Conservation (phyloP, 805 yeast genomes). For the Yarrowia hollandica region DNA sequence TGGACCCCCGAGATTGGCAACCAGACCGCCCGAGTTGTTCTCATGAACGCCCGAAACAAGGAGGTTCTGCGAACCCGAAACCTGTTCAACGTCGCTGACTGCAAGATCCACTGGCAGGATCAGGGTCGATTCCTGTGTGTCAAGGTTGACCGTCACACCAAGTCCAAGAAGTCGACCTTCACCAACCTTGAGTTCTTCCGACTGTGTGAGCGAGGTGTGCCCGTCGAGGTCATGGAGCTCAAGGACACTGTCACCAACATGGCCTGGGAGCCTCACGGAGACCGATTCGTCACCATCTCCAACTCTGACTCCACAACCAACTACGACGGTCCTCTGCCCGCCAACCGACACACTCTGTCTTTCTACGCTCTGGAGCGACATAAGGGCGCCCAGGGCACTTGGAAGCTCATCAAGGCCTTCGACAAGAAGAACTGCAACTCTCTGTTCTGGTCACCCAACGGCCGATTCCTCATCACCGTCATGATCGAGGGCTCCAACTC, state of each 20-base stretch:
- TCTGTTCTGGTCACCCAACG: conserved; percentile 86
- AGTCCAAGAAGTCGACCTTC: conserved; percentile 87
- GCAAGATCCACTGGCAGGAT: conserved; percentile 91
- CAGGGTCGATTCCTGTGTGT: conserved; percentile 82
- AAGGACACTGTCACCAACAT: conserved; percentile 84
- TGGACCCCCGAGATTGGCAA: conserved; percentile 96
- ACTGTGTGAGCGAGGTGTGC: conserved; percentile 81
- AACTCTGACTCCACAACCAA: conserved; percentile 44
- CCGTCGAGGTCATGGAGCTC: conserved; percentile 91
- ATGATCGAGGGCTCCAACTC: conserved; percentile 50
- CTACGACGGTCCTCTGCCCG: conserved; percentile 33
- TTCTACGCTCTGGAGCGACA: conserved; percentile 80
- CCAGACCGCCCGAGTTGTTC: conserved; percentile 91
- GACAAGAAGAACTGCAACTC: conserved; percentile 68
- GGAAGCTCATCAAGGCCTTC: conserved; percentile 60
- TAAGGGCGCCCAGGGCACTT: conserved; percentile 53
- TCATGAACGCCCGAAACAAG: conserved; percentile 84
- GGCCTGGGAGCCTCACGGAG: conserved; percentile 95
- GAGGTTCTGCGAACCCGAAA: conserved; percentile 85
- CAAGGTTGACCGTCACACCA: conserved; percentile 95
- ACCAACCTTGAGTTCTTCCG: conserved; percentile 91
- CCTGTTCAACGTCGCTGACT: conserved; percentile 90
- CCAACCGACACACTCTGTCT: conserved; percentile 55
- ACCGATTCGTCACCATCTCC: conserved; percentile 81
- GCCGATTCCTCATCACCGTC: conserved; percentile 71